A percentile compares a stretch with the other conserved stretches of the same genome.
Conservation (phyloP, 2,329 filamentous ascomycete species). For the Hypoxylon sp. region DNA sequence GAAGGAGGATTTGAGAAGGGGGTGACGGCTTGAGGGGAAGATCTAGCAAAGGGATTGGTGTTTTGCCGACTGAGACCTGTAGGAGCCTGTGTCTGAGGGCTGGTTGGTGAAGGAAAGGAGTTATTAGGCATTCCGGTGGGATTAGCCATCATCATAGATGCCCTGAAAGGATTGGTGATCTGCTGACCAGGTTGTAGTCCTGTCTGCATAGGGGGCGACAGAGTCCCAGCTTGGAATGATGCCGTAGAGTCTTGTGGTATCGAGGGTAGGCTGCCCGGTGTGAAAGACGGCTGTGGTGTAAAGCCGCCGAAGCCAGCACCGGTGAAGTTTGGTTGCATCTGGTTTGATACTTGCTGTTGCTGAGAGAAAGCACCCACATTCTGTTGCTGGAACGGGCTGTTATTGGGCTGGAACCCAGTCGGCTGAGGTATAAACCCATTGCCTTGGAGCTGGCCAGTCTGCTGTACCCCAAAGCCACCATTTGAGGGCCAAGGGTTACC, state of each 20-base stretch:
- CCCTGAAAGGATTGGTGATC: constrained; percentile 92
- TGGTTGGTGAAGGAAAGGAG: constrained; percentile 60
- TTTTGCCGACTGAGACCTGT: constrained; percentile 70
- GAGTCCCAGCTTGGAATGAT: constrained; percentile 64
- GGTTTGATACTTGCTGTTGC: constrained; percentile 60
- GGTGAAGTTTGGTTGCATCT: constrained; percentile 67
- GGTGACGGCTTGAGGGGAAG: constrained; percentile 61
- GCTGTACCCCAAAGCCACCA: constrained; percentile 56
- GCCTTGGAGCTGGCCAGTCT: constrained; percentile 51
- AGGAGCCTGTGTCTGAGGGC: constrained; percentile 54
- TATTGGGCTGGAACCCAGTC: constrained; percentile 59
- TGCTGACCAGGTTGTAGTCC: constrained; percentile 67
- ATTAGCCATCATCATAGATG: constrained; percentile 82
- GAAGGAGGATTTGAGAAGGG: constrained; percentile 56
- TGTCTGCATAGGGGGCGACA: constrained; percentile 58
- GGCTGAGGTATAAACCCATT: constrained; percentile 53
- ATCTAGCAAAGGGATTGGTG: constrained; percentile 90
- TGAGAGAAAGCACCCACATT: constrained; percentile 52
- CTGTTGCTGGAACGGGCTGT: constrained; percentile 61
- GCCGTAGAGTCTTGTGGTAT: constrained; percentile 72
- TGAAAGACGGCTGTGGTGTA: constrained; percentile 73
- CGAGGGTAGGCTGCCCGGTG: constrained; percentile 66
- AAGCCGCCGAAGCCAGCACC: constrained; percentile 90
- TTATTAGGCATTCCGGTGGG: constrained; percentile 64
- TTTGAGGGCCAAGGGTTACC: constrained; percentile 59